Evolutionary conservation across 192 early-diverging fungal genomes (phyloP), one percentile per base, ranked within the genome.

Genomic region (Kickxella alabastrina): DNA sequence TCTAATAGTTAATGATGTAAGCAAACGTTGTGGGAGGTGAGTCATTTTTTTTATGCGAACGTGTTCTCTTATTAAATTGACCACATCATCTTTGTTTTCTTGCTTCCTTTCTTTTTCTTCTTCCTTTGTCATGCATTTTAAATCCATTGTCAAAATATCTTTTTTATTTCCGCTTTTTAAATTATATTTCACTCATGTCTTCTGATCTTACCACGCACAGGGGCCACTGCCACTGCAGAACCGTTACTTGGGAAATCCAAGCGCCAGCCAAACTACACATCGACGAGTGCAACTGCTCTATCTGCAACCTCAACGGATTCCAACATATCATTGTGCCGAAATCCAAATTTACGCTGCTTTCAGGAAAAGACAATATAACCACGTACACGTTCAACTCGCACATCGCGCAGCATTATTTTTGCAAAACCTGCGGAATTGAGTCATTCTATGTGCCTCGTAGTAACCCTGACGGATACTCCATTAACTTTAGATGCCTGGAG

Each of bases 311-410:
- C 51, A 34, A 62, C 46, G 71, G 71, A 2, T 75, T 62, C 49
- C 64, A 59, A 43, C 71, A 75, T 37, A 48, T 75, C 10, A 75
- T 62, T 4, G 71, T 75, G 21, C 59, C 64, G 2, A 54, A 49
- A 29, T 48, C 64, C 10, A 43, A 55, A 6, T 67, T 75, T 19
- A 58, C 40, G 25, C 52, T 75, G 21, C 52, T 59, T 12, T 37
- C 59, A 0, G 71, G 71, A 32, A 12, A 55, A 19, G 59, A 75
- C 48, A 62, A 52, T 18, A 46, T 79, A 10, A 56, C 66, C 23
- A 62, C 62, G 39, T 80, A 80, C 43, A 69, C 74, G n/a, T 80
- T 80, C 43, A 71, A 71, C 53, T 67, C 79, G 43, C 61, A 65
- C 22, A 43, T 63, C 19, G 79, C 79, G 0, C 50, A 77, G 54